Evolutionary conservation across 2,329 filamentous ascomycete genomes (phyloP), one percentile per base, ranked within the genome.

Genomic region (Fusarium napiforme): DNA sequence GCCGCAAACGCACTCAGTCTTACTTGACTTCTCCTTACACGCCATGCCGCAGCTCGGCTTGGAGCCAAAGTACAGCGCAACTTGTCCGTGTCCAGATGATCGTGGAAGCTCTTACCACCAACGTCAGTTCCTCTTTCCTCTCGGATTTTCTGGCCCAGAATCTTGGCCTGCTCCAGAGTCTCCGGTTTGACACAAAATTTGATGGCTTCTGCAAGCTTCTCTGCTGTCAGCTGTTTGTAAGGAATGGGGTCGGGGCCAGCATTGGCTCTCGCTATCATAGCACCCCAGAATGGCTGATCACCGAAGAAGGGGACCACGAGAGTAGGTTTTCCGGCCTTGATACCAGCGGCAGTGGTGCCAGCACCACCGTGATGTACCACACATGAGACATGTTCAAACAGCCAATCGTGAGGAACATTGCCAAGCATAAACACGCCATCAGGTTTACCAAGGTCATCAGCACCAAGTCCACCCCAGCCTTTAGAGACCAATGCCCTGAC

Each of bases 311-410:
- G 94, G 0, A 97, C 91, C 6, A 97, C 88, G 4, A 96, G 89
- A 0, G 94, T 97, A 4, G 94, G 94, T 60, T 91, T 91, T 30
- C 94, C 94, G 3, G 91, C 89, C 23, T 92, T 89, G 69, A 97
- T 93, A n/a, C 94, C 94, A 2, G 94, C 93, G 2, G 94, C 94
- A 4, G 94, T 97, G 6, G 94, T 97, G 23, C 94, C 94, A 14
- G 94, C 94, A 65, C 95, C 94, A 28, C 94, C 95, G 72, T 97
- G 94, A 78, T 97, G 95, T 9, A 96, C 92, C 3, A 97, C 94
- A 47, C 90, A 92, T 2, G 93, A 92, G 2, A 97, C 94, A 42
- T 88, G 91, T 72, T 93, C 87, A 81, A 97, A 97, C 0, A 97
- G 83, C 94, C 94, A 97, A 82, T 97, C 95, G 71, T 97, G 95